Percentiles rank a stretch among this genome's conserved stretches.
Conservation (phyloP, 2,329 filamentous ascomycete species). For the Madurella mycetomatis region DNA sequence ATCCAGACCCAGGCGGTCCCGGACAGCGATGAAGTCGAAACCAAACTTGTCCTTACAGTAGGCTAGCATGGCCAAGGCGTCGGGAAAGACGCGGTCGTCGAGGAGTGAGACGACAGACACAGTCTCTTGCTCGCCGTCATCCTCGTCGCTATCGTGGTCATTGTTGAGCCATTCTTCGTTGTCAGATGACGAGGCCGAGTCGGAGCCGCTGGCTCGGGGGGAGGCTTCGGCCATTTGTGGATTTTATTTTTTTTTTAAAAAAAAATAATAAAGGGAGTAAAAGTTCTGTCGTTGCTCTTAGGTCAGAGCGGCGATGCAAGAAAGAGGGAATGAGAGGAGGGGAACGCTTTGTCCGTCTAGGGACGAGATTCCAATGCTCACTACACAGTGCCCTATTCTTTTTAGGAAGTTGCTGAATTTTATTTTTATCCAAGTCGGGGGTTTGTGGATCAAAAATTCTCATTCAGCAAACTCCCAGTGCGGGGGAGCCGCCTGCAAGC, state of each 20-base stretch:
- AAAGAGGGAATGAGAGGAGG: no score
- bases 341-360: no score
- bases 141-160: conserved; percentile 34
- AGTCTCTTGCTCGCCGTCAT: conserved; percentile 57
- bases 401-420: not conserved
- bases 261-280: no score
- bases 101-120: conserved; percentile 64
- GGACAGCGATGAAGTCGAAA: conserved; percentile 62
- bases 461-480: not conserved
- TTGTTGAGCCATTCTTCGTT: conserved; percentile 34
- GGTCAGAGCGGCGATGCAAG: no score
- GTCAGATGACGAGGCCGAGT: conserved; percentile 29
- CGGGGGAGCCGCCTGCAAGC: conserved; percentile 8
- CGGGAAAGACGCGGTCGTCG: conserved; percentile 60
- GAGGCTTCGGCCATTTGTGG: conserved; percentile 19
- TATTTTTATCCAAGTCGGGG: conserved; percentile 2
- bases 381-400: not conserved
- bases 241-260: no score
- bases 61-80: conserved; percentile 60
- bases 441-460: conserved; percentile 8
- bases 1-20: conserved; percentile 58
- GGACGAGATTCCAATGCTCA: not conserved
- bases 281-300: no score
- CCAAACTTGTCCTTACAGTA: conserved; percentile 62
- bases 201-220: conserved; percentile 14